phyloP scores from a whole-genome alignment of 305 asterid genomes.

The Rubia balearica region DNA sequence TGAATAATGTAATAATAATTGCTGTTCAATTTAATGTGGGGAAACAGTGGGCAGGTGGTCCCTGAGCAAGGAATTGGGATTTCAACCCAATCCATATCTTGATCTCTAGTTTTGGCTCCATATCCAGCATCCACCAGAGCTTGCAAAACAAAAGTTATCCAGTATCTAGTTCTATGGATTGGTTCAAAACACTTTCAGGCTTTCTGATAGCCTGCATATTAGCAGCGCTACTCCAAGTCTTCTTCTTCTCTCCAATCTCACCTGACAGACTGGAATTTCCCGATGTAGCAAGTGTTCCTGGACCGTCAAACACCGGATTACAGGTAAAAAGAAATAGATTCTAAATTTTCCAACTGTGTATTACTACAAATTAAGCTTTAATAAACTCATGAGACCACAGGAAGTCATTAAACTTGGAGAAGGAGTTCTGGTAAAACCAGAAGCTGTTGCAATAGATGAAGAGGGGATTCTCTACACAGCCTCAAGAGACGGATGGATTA shows the following conservation, averaged over 20 bases:
- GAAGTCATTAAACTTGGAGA: slow-evolving; percentile 59
- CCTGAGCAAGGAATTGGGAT: neutral
- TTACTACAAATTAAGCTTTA: neutral
- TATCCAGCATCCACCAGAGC: neutral
- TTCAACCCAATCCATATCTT: neutral
- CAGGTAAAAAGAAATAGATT: slow-evolving; percentile 30
- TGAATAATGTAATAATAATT: too few relatives aligned
- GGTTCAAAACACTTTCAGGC: slow-evolving; percentile 17
- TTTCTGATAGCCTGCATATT: slow-evolving; percentile 28
- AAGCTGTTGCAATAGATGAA: slow-evolving; percentile 48
- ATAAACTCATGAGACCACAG: slow-evolving; percentile 18
- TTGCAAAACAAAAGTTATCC: neutral
- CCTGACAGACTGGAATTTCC: slow-evolving; percentile 29
- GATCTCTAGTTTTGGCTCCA: neutral
- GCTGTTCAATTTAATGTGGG: too few relatives aligned
- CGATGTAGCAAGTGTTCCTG: slow-evolving; percentile 18
- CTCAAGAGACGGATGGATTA: slow-evolving; percentile 68
- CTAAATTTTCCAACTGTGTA: neutral
- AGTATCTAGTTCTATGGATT: neutral
- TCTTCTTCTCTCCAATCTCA: slow-evolving; percentile 38
- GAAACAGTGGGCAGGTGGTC: neutral
- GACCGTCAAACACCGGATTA: slow-evolving; percentile 40
- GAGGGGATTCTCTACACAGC: slow-evolving; percentile 47
- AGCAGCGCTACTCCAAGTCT: slow-evolving; percentile 33
- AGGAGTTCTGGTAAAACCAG: slow-evolving; percentile 47